A percentile compares a stretch with the other conserved stretches of the same genome.
phyloP scores from a whole-genome alignment of 176 grass and related monocot genomes.

The bread wheat (Triticum aestivum) region IWGSC_CS_RefSeq_v2.1 NC_057807.1:97370716-97371215 shows the following conservation, averaged over 20 bases:
- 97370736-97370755: slow-evolving; percentile 29
- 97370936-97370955: slow-evolving; percentile 33
- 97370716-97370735: not conserved
- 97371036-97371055: slow-evolving; percentile 4
- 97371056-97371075: slow-evolving; percentile 11
- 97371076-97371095: slow-evolving; percentile 2
- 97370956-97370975: slow-evolving; percentile 30
- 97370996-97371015: slow-evolving; percentile 1
- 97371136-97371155: not conserved
- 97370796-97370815: slow-evolving; percentile 19
- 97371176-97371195: too few relatives aligned
- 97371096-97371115: not conserved
- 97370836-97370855: slow-evolving; percentile 36
- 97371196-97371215: too few relatives aligned
- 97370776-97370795: not conserved
- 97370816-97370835: slow-evolving; percentile 64
- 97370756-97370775: slow-evolving; percentile 26
- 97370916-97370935: slow-evolving; percentile 15
- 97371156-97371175: too few relatives aligned
- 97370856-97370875: slow-evolving; percentile 33
- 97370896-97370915: slow-evolving; percentile 13
- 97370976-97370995: slow-evolving; percentile 18
- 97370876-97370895: slow-evolving; percentile 38
- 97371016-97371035: not conserved
- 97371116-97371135: not conserved